A percentile compares a stretch with the other conserved stretches of the same genome.
Evolutionary conservation across 192 early-diverging fungal species (phyloP).

Genomic region (Backusella morwellensis): DNA sequence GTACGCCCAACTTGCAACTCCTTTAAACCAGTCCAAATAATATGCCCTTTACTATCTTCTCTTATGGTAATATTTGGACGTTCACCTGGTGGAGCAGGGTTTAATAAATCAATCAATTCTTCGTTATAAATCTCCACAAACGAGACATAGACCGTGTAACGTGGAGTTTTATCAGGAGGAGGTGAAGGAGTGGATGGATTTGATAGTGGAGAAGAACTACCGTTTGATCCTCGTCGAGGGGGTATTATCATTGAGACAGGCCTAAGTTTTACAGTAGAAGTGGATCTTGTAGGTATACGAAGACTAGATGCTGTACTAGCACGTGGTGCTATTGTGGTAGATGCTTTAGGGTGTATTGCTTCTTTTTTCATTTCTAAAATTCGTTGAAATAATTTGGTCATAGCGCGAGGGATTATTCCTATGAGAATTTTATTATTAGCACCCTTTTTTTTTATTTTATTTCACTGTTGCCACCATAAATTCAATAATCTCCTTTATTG

Average conservation of each 20-base stretch:
- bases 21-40: slow-evolving; percentile 77
- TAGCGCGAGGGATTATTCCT: slow-evolving; percentile 70
- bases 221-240: background rate
- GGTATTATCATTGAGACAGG: slow-evolving; percentile 12
- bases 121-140: slow-evolving; percentile 98
- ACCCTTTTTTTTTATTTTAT: background rate
- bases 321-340: background rate
- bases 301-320: background rate
- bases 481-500: background rate
- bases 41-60: slow-evolving; percentile 84
- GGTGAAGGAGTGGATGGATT: background rate
- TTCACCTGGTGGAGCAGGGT: slow-evolving; percentile 52
- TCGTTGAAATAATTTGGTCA: slow-evolving; percentile 55
- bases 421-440: background rate
- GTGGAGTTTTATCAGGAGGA: slow-evolving; percentile 11
- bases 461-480: background rate
- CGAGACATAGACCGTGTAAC: slow-evolving; percentile 63
- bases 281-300: slow-evolving; percentile 4
- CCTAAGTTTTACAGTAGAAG: slow-evolving; percentile 9
- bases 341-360: background rate
- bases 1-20: slow-evolving; percentile 71
- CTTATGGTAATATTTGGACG: slow-evolving; percentile 68
- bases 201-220: background rate
- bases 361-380: slow-evolving; percentile 5
- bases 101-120: slow-evolving; percentile 89